Conservation (phyloP, 768 basidiomycete genomes). For the Leucogyrophana mollusca region DNA sequence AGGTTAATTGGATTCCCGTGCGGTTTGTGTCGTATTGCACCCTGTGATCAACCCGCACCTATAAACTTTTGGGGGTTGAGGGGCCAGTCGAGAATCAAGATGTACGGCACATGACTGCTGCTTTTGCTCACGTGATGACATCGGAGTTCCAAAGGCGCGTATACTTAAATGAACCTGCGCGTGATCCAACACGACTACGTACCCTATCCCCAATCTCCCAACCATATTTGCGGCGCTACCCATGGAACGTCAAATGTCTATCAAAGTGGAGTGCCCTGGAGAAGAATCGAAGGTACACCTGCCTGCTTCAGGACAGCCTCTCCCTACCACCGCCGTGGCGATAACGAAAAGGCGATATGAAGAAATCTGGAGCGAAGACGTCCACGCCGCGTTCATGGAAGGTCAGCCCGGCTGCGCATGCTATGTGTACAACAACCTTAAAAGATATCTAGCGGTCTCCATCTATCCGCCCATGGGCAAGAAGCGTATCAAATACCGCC, state of each 20-base stretch:
- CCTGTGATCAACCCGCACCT: no score
- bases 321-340: neutral
- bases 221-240: conserved; percentile 10
- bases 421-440: conserved; percentile 3
- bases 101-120: conserved; percentile 22
- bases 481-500: conserved; percentile 33
- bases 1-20: no score
- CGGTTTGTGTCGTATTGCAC: no score
- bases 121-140: conserved; percentile 27
- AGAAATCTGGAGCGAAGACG: conserved; percentile 33
- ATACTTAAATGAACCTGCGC: no score
- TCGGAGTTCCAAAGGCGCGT: conserved; percentile 25
- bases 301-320: neutral
- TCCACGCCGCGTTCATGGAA: conserved; percentile 36
- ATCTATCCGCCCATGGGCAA: conserved; percentile 36
- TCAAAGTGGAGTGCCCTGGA: conserved; percentile 18
- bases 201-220: no score
- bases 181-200: neutral
- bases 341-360: conserved; percentile 23
- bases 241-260: neutral
- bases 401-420: conserved; percentile 17
- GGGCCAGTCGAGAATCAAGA: no score
- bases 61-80: no score
- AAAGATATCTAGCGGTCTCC: conserved; percentile 20
- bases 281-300: conserved; percentile 1